A percentile compares a stretch with the other conserved stretches of the same genome.
Conservation (phyloP, 768 basidiomycete genomes). For the Roridomyces roridus region DNA sequence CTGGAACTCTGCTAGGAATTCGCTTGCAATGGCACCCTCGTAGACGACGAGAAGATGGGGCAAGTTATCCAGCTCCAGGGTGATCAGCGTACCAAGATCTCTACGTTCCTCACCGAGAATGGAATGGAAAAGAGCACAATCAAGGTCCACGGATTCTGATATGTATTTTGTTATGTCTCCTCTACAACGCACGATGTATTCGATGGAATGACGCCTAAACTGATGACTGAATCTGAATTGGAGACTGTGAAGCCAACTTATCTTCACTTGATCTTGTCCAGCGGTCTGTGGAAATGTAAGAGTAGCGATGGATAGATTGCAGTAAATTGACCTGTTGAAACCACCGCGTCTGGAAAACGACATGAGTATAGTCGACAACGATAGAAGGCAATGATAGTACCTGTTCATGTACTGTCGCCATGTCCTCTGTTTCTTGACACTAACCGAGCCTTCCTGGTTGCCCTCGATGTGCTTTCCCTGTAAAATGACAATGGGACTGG, state of each 20-base stretch:
- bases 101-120: conserved; percentile 83
- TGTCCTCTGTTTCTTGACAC: conserved; percentile 83
- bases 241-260: conserved; percentile 23
- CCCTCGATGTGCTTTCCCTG: conserved; percentile 84
- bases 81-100: conserved; percentile 93
- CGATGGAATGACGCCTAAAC: conserved; percentile 18
- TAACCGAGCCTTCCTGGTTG: conserved; percentile 74
- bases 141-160: conserved; percentile 89
- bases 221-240: conserved; percentile 16
- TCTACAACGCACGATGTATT: conserved; percentile 25
- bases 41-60: conserved; percentile 95
- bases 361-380: conserved; percentile 11
- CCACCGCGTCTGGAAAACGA: conserved; percentile 69
- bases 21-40: conserved; percentile 97
- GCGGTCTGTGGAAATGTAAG: conserved; percentile 60
- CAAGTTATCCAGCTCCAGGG: conserved; percentile 99
- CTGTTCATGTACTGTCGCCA: conserved; percentile 99
- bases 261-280: conserved; percentile 92
- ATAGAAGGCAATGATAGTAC: conserved; percentile 33
- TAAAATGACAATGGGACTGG: neutral
- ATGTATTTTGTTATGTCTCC: conserved; percentile 22
- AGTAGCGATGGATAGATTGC: neutral
- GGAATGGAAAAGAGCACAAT: conserved; percentile 79
- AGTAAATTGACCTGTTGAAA: conserved; percentile 69
- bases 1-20: conserved; percentile 70